Conservation (phyloP, 1,284 basidiomycete species). For the Rhodotorula mucilaginosa region DNA sequence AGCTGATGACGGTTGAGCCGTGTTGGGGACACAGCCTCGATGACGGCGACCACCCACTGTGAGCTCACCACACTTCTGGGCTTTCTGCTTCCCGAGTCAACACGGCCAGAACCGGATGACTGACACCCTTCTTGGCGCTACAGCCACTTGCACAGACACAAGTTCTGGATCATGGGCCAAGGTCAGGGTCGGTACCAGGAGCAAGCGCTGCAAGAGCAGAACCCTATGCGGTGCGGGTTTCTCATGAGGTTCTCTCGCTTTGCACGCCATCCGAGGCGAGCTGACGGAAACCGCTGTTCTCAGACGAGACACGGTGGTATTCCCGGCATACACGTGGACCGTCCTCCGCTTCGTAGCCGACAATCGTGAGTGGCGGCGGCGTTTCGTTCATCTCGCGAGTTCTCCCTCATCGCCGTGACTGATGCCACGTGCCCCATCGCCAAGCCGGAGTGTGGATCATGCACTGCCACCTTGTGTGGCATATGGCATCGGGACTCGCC, state of each 20-base stretch:
- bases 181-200: conserved; percentile 47
- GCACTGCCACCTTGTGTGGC: conserved; percentile 46
- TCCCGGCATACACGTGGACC: conserved; percentile 49
- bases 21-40: conserved; percentile 43
- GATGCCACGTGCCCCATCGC: not conserved
- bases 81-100: not conserved
- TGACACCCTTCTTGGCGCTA: not conserved
- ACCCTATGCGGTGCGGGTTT: conserved; percentile 43
- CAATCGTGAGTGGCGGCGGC: conserved; percentile 40
- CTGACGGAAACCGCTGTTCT: not conserved
- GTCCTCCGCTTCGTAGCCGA: conserved; percentile 50
- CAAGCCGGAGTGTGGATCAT: conserved; percentile 1
- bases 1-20: too few species aligned
- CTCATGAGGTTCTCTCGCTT: not conserved
- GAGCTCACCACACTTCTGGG: not conserved
- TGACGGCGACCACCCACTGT: conserved; percentile 54
- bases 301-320: conserved; percentile 45
- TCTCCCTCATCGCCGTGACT: not conserved
- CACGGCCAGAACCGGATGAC: not conserved
- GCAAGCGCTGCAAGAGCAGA: conserved; percentile 45
- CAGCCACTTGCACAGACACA: conserved; percentile 52
- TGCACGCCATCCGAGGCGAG: not conserved
- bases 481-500: conserved; percentile 51
- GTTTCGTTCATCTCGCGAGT: not conserved
- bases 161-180: conserved; percentile 50